Percentiles rank a stretch among this genome's conserved stretches.
Evolutionary conservation across 495 filamentous ascomycete genomes (phyloP).

Genomic region (Cercophora newfieldiana): DNA sequence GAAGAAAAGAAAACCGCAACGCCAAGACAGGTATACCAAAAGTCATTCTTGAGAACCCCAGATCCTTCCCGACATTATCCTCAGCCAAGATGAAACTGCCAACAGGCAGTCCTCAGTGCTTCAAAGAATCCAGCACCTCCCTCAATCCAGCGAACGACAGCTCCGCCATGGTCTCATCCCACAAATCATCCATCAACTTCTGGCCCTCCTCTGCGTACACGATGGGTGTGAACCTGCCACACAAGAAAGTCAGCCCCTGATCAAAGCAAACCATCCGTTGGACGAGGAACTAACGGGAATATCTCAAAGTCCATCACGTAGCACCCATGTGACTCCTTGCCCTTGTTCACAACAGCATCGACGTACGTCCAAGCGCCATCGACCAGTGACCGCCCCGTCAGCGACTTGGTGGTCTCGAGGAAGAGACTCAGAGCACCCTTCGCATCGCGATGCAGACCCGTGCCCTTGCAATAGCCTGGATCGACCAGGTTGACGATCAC

Average conservation of each 20-base stretch:
- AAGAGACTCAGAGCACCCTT: background rate
- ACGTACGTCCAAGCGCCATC: slow-evolving; percentile 38
- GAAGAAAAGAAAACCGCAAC: background rate
- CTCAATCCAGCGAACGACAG: slow-evolving; percentile 14
- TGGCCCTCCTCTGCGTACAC: slow-evolving; percentile 4
- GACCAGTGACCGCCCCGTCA: slow-evolving; percentile 29
- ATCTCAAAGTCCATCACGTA: slow-evolving; percentile 11
- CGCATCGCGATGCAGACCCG: slow-evolving; percentile 1
- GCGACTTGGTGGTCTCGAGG: background rate
- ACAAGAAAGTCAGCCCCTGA: background rate
- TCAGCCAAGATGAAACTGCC: background rate
- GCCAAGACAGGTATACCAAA: background rate
- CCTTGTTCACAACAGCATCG: slow-evolving; percentile 40
- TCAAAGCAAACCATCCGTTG: background rate
- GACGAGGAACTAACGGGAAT: background rate
- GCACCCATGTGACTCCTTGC: slow-evolving; percentile 44
- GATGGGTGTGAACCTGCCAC: background rate
- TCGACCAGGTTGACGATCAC: slow-evolving; percentile 43
- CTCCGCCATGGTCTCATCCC: slow-evolving; percentile 20
- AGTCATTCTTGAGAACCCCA: background rate
- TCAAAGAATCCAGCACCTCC: slow-evolving; percentile 11
- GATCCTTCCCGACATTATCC: background rate
- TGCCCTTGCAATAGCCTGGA: slow-evolving; percentile 31
- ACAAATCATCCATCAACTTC: slow-evolving; percentile 14
- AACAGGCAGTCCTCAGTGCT: background rate